Evolutionary conservation across 495 filamentous ascomycete genomes (phyloP).

Genomic region (Ramalina peruviana): DNA sequence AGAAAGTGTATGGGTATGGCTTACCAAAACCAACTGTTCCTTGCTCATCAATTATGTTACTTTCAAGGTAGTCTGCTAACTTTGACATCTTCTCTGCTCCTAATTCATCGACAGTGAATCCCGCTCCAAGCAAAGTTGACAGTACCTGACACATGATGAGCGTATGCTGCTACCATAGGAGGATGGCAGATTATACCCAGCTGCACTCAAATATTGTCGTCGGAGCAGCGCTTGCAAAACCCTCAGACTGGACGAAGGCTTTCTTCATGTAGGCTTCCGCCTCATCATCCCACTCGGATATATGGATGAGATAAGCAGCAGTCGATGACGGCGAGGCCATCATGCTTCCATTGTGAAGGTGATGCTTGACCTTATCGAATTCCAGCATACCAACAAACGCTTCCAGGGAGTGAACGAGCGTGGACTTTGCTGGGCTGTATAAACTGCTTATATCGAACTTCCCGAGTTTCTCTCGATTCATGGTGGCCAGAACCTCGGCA

Average conservation of each 20-base stretch:
- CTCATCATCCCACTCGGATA: slow-evolving; percentile 26
- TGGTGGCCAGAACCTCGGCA: slow-evolving; percentile 8
- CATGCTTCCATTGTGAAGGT: slow-evolving; percentile 22
- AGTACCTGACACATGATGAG: neutral
- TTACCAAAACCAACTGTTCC: neutral
- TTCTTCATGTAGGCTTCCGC: slow-evolving; percentile 22
- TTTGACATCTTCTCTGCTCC: neutral
- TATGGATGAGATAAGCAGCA: slow-evolving; percentile 31
- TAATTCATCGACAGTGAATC: neutral
- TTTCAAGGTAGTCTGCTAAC: no score
- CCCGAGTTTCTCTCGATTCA: slow-evolving; percentile 16
- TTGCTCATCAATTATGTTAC: neutral
- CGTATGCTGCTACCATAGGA: neutral
- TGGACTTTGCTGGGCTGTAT: slow-evolving; percentile 13
- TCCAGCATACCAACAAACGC: slow-evolving; percentile 25
- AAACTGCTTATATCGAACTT: slow-evolving; percentile 18
- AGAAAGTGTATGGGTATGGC: neutral
- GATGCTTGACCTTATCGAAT: slow-evolving; percentile 25
- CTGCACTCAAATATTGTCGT: slow-evolving; percentile 20
- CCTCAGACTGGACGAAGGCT: slow-evolving; percentile 1
- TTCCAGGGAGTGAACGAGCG: slow-evolving; percentile 26
- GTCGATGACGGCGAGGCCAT: slow-evolving; percentile 24
- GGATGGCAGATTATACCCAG: slow-evolving; percentile 7
- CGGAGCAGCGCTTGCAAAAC: slow-evolving; percentile 19
- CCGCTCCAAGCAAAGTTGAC: neutral